These are phyloP conservation scores for Albophoma yamanashiensis DNA, from an alignment of 2,329 filamentous ascomycete genomes.

Conservation along the genomic window DNA sequence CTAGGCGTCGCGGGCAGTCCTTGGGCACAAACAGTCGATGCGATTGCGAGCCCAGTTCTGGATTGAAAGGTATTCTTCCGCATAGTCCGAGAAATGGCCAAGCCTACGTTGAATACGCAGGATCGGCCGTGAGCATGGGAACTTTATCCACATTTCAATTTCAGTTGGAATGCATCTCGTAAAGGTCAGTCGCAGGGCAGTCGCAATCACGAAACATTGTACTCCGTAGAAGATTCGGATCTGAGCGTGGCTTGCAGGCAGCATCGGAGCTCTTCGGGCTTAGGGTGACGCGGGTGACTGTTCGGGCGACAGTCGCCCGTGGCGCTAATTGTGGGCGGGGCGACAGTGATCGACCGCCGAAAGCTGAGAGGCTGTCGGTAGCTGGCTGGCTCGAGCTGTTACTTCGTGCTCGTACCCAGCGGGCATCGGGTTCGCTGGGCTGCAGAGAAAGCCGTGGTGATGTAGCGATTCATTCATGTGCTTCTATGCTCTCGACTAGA, in stretches of 20 bases:
- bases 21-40: not conserved
- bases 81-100: too few species aligned
- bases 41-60: not conserved
- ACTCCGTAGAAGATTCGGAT: not conserved
- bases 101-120: too few species aligned
- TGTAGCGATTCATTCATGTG: not conserved
- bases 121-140: too few species aligned
- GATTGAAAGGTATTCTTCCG: not conserved
- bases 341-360: not conserved
- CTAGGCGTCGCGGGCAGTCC: too few species aligned
- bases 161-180: too few species aligned
- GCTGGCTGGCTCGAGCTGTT: too few species aligned
- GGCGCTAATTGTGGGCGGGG: not conserved
- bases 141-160: too few species aligned
- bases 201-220: not conserved
- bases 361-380: too few species aligned
- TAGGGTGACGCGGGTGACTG: not conserved
- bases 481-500: constrained; percentile 15
- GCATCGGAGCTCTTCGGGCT: not conserved
- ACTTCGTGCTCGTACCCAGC: too few species aligned
- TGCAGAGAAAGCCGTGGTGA: not conserved
- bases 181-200: not conserved
- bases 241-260: not conserved
- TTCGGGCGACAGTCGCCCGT: constrained; percentile 3
- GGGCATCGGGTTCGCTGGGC: too few species aligned